Base-by-base conservation (phyloP, 2,329 filamentous ascomycete genomes). In the Hymenoscyphus occultus region DNA sequence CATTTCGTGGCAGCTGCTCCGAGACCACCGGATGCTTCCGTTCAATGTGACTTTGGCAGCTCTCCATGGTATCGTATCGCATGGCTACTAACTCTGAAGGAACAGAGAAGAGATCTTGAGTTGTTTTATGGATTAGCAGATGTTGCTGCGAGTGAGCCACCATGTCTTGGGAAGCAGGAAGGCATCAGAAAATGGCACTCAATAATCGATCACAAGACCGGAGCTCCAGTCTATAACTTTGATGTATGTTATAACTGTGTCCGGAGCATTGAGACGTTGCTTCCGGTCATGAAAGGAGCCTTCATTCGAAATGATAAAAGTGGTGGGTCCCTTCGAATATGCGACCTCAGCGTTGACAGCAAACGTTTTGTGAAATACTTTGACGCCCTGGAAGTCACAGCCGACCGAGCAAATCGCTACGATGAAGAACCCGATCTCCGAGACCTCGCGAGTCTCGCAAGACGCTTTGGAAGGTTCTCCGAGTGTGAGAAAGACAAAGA, bases 1-100 rank as follows among this genome's bases (percentile, higher is more conserved):
- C 81, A 86, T 40, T 92, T 97, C 71, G 79, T 87, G 12, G 82
- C 83, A 2, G 85, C 86, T 42, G 82, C 86, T 39, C 79, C 82
- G 35, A 85, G 87, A 16, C 80, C 85, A 4, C 79, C 82, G 2
- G 83, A 85, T 14, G 80, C 82, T 51, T 81, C 85, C 57, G 82
- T 91, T 7, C 81, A 84, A 57, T 98, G 94, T 78, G 89, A 93
- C 69, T 92, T 97, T 76, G 91, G 91, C 39, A 83, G 86, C 13
- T 83, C 82, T 0, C 86, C 89, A 0, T 97, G 93, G 92, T 89
- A 92, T 71, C 87, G 91, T 35, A 86, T 97, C 48, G 93, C 93
- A 0, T 96, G 90, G 86, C 82, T 93, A 2, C 82, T 96, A 68
- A 93, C 88, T 1, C 79, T 90, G 61, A 92, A 93, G 76, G 86